Base-by-base conservation (phyloP, 1,139 yeast genomes). In the Suhomyces yuchorum region DNA sequence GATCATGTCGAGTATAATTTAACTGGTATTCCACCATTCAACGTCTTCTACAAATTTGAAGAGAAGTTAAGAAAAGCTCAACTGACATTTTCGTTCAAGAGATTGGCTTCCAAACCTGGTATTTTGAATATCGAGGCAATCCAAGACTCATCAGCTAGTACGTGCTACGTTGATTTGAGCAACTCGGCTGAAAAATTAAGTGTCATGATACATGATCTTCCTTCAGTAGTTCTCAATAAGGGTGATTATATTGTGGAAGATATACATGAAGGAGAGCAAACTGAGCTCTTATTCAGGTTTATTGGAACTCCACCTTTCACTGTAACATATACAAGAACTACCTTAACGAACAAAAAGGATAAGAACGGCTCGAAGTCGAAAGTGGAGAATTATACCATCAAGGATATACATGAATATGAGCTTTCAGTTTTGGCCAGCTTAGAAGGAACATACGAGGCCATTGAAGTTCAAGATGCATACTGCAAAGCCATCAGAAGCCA, bases 371-470 rank as follows among this genome's bases (percentile, higher is more conserved):
- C 65, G 32, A 56, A 56, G 54, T 78, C 77, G 50, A 81, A 87
- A 17, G 84, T 88, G 23, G 98, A 92, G 60, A 85, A 89, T 1
- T 86, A 87, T 53, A 83, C 87, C 3, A 82, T 92, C 28, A 74
- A 81, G 8, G 85, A 85, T 55, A 88, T 92, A 32, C 73, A 81
- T 68, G 85, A 80, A 2, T 68, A 82, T 59, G 89, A 85, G 57
- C 83, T 89, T 62, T 77, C 82, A 43, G 85, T 88, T 4, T 72
- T 78, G 60, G 93, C 96, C 1, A 87, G 90, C 56, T 73, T 89
- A 56, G 97, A 92, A 63, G 99, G 99, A 40, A 87, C 91, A 3
- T 93, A 95, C 62, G 97, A 92, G 65, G 97, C 97, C 8, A 80
- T 89, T 37, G 91, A 87, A 59, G 82, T 93, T 11, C 81, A 82